Base-by-base conservation (phyloP, 1,284 basidiomycete genomes). In the Cronartium ribicola region DNA sequence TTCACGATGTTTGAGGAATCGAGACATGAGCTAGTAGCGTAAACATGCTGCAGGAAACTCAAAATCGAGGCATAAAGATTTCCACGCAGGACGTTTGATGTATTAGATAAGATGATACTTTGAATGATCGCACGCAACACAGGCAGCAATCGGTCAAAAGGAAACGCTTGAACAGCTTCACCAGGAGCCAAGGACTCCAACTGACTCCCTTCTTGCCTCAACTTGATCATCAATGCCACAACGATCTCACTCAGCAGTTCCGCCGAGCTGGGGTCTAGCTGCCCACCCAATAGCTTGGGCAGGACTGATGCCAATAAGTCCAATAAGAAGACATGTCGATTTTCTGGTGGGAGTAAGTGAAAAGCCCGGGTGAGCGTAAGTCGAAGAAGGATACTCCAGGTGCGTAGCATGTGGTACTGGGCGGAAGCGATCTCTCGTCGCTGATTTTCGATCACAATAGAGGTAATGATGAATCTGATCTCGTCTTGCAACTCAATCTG, bases 371-470 rank as follows among this genome's bases (percentile, higher is more conserved):
- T 88, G 14, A 96, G 84, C 0, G 89, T 86, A 78, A 92, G 88
- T 81, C 94, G 90, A 72, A 95, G 84, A 29, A 93, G 80, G 68
- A 88, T 85, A 75, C 89, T 87, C 93, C 93, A 96, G 0, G 92
- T 85, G 75, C 89, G 87, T 79, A 91, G 89, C 51, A 89, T 88
- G 29, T 84, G 84, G 3, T 86, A 86, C 51, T 89, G 85, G 8
- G 91, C 89, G 79, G 89, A 85, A 10, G 85, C 84, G 7, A 96
- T 87, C 79, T 91, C 87, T 11, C 92, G 87, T 40, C 90, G 86
- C 80, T 92, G 89, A 78, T 96, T 97, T 81, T 93, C 92, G 68
- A 90, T 85, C 0, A 88, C 89, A 76, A 92, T 90, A 71, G 90
- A 90, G 79, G 90, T 87, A 76, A 95, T 78, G 61, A 96, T 86